Conservation (phyloP, 2,329 filamentous ascomycete genomes). For the Fusarium dlaminii region DNA sequence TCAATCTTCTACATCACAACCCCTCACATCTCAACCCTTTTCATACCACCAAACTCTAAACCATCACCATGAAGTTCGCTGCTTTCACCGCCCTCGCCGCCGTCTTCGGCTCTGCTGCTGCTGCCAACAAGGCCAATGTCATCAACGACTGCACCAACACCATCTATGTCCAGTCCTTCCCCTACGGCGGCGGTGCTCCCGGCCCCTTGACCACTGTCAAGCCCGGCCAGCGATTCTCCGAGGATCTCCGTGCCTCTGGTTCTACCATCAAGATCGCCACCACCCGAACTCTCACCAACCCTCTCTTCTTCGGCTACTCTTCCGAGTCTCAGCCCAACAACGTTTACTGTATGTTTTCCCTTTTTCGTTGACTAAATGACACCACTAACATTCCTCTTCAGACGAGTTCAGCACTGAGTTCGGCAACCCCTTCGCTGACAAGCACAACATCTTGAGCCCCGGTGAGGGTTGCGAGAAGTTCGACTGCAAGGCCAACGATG, state of each 20-base stretch:
- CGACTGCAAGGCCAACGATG: constrained; percentile 49
- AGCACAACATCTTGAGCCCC: constrained; percentile 50
- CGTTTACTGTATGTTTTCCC: constrained; percentile 50
- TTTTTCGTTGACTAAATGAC: background rate
- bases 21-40: background rate
- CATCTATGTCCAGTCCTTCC: constrained; percentile 52
- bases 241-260: constrained; percentile 48
- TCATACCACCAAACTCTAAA: background rate
- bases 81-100: constrained; percentile 42
- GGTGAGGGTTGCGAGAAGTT: constrained; percentile 51
- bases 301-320: constrained; percentile 56
- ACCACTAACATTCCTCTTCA: constrained; percentile 26
- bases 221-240: constrained; percentile 48
- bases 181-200: constrained; percentile 44
- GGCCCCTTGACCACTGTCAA: constrained; percentile 47
- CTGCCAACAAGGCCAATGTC: constrained; percentile 50
- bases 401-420: constrained; percentile 51
- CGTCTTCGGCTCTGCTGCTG: constrained; percentile 42
- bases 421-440: constrained; percentile 53
- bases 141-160: constrained; percentile 47
- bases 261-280: constrained; percentile 55
- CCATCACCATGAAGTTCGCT: constrained; percentile 45
- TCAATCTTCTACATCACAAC: background rate
- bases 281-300: constrained; percentile 48
- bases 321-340: constrained; percentile 49